phyloP scores from a whole-genome alignment of 768 basidiomycete species.

The Mrakia hoshinonis region DNA sequence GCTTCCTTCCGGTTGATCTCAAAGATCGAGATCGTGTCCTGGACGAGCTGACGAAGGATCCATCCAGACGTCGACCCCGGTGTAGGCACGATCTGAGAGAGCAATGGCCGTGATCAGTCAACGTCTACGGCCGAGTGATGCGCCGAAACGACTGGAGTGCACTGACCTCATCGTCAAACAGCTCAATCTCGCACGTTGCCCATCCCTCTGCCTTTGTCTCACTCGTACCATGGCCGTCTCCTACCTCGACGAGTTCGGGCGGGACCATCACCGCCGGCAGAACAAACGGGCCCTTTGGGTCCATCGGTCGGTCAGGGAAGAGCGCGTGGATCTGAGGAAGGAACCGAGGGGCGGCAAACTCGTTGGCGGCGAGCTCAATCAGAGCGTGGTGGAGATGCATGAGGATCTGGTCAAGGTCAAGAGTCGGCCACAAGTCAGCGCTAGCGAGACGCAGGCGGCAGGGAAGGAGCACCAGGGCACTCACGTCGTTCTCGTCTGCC shows the following conservation, averaged over 20 bases:
- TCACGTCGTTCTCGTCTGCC: conserved; percentile 24
- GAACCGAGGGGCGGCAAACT: conserved; percentile 51
- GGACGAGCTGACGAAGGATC: conserved; percentile 60
- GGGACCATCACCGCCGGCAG: conserved; percentile 75
- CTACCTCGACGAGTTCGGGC: conserved; percentile 76
- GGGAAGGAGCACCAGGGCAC: background rate
- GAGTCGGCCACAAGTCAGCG: background rate
- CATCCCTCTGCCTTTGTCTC: conserved; percentile 23
- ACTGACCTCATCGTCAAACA: conserved; percentile 57
- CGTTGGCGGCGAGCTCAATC: conserved; percentile 52
- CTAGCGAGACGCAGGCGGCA: background rate
- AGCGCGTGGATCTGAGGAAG: conserved; percentile 40
- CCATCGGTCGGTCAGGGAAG: conserved; percentile 43
- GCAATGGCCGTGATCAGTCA: too few relatives aligned
- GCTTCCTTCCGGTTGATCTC: conserved; percentile 95
- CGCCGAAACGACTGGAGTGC: background rate
- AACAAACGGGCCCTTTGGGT: conserved; percentile 48
- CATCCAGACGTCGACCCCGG: conserved; percentile 68
- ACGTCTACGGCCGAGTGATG: too few relatives aligned
- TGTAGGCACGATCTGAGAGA: conserved; percentile 63
- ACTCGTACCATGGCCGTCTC: conserved; percentile 41
- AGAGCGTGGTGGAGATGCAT: conserved; percentile 61
- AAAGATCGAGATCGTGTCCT: conserved; percentile 76
- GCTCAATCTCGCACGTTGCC: conserved; percentile 28
- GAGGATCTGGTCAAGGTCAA: conserved; percentile 50